Conservation (phyloP, 805 yeast genomes). For the Barnettozyma wickerhamii region DNA sequence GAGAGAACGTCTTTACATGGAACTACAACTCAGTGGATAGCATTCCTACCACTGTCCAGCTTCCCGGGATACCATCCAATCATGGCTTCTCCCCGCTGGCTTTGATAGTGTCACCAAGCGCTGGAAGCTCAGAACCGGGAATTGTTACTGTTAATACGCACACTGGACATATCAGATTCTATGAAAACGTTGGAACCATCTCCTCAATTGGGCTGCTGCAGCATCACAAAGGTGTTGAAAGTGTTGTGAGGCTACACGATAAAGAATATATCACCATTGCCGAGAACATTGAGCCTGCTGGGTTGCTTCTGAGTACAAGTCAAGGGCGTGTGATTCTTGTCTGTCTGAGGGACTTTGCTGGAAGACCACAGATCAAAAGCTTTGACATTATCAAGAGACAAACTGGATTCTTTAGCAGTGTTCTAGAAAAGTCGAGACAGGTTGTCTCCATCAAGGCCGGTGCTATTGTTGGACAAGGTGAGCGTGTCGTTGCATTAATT, state of each 20-base stretch:
- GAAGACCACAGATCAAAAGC: conserved; percentile 44
- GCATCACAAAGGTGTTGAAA: conserved; percentile 31
- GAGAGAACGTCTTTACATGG: conserved; percentile 62
- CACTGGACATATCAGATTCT: conserved; percentile 59
- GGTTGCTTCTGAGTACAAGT: conserved; percentile 67
- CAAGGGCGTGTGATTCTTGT: conserved; percentile 61
- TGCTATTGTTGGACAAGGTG: conserved; percentile 46
- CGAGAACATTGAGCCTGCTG: conserved; percentile 67
- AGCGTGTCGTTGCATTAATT: conserved; percentile 35
- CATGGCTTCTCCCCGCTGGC: conserved; percentile 44
- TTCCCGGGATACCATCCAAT: conserved; percentile 31
- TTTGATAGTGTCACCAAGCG: conserved; percentile 52
- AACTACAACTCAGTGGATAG: conserved; percentile 57
- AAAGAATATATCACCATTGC: conserved; percentile 56
- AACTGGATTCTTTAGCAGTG: conserved; percentile 31
- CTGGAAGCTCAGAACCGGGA: conserved; percentile 59
- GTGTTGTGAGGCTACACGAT: conserved; percentile 38
- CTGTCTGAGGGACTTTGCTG: conserved; percentile 61
- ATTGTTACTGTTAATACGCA: conserved; percentile 57
- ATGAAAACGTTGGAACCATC: conserved; percentile 70
- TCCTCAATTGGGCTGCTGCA: conserved; percentile 58
- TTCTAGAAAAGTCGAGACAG: conserved; percentile 30
- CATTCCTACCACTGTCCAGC: conserved; percentile 52
- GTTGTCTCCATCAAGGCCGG: conserved; percentile 60
- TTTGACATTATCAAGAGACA: conserved; percentile 26